phyloP scores from a whole-genome alignment of 805 yeast genomes.

The Suhomyces pyralidae region DNA sequence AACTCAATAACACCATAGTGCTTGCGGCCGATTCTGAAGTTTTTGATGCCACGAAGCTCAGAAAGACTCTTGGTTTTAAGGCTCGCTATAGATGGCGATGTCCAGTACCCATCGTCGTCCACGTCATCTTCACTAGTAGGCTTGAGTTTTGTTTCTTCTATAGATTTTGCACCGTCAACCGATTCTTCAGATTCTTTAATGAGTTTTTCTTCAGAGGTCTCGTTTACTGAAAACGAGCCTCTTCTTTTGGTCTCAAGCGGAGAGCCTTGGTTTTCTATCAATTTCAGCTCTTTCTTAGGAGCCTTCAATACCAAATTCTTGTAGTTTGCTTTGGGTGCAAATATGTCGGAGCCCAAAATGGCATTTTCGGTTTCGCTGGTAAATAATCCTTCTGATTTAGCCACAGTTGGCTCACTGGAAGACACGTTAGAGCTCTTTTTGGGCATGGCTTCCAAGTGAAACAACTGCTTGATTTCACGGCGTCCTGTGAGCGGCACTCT shows the following conservation, averaged over 20 bases:
- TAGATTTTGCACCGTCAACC: background rate
- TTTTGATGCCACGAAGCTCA: conserved; percentile 59
- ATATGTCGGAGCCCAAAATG: conserved; percentile 66
- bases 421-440: background rate
- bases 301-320: conserved; percentile 55
- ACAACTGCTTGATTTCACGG: conserved; percentile 59
- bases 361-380: conserved; percentile 59
- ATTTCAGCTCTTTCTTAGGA: conserved; percentile 15
- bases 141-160: background rate
- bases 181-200: background rate
- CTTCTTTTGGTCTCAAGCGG: background rate
- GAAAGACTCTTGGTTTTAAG: conserved; percentile 57
- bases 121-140: conserved; percentile 39
- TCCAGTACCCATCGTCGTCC: conserved; percentile 81
- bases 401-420: background rate
- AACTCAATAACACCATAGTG: conserved; percentile 78
- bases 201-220: background rate
- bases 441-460: conserved; percentile 22
- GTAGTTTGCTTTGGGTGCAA: conserved; percentile 58
- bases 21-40: conserved; percentile 74
- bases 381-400: conserved; percentile 8
- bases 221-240: conserved; percentile 2
- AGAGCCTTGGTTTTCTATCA: conserved; percentile 3
- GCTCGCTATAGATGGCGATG: conserved; percentile 69
- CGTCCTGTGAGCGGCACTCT: conserved; percentile 55